A percentile compares a stretch with the other conserved stretches of the same genome.
phyloP scores from a whole-genome alignment of 805 yeast genomes.

The Sugiyamaella mastotermitis region DNA sequence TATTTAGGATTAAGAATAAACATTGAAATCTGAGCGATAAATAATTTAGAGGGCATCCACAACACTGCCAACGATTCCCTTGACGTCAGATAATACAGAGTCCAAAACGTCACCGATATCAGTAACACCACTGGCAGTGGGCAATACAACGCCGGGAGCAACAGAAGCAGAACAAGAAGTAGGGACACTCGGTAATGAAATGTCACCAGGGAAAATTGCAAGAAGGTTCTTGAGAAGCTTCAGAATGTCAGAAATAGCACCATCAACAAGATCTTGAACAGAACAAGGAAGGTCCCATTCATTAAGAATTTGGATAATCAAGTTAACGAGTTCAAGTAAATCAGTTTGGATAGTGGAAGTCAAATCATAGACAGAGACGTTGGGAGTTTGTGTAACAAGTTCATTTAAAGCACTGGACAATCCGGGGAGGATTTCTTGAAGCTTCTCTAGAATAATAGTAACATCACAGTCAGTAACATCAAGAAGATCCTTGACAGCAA shows the following conservation, averaged over 20 bases:
- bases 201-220: background rate
- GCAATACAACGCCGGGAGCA: no score
- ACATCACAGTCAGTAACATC: constrained; percentile 6
- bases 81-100: no score
- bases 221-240: constrained; percentile 1
- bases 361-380: constrained; percentile 3
- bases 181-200: no score
- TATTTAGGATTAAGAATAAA: no score
- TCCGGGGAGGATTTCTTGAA: constrained; percentile 1
- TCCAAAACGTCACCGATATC: no score
- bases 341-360: constrained; percentile 6
- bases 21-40: no score
- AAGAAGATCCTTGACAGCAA: constrained; percentile 2
- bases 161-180: no score
- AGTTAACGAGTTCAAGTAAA: constrained; percentile 3
- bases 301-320: constrained; percentile 4
- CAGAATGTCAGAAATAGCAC: constrained; percentile 1
- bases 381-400: constrained; percentile 4
- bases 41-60: no score
- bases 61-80: no score
- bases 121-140: no score
- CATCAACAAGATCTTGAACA: background rate
- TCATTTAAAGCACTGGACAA: constrained; percentile 3
- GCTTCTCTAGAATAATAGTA: background rate
- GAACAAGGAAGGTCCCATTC: constrained; percentile 6